Base-by-base conservation (phyloP, 495 filamentous ascomycete genomes). In the Margaritispora aquatica region DNA sequence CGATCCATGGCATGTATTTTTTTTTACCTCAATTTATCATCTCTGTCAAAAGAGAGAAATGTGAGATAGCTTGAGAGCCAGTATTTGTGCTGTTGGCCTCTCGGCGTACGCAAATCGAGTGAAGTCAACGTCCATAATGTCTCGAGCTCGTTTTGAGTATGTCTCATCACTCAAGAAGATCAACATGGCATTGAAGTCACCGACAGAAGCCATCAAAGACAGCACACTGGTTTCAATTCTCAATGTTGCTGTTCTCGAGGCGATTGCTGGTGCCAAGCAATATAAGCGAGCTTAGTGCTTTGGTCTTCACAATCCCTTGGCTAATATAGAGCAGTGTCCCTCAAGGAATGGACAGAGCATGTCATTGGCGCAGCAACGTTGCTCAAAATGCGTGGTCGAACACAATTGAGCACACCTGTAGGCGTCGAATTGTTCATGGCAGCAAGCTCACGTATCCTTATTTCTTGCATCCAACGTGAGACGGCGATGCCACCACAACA, bases 161-260 rank as follows among this genome's bases (percentile, higher is more conserved):
- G 69, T 70, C 5, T 69, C 68, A 22, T 78, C 77, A 0, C 62
- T 83, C 23, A 67, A 70, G 38, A 61, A 74, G 19, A 68, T 79
- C 8, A 84, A 80, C 51, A 63, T 71, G 23, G 83, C 84, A 9
- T 66, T 88, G 10, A 63, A 69, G 46, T 73, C 81, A 54, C 73
- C 77, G 2, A 69, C 65, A 13, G 78, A 85, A 46, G 81, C 80
- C 26, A 76, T 74, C 57, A 76, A 80, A 44, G 84, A 88, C 68
- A 73, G 74, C 51, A 84, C 83, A 3, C 75, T 88, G 62, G 75
- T 83, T 21, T 76, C 82, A 0, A 78, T 86, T 27, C 70, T 88
- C 7, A 74, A 86, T 36, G 72, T 87, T 29, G 77, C 75, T 3
- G 62, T 82, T 0, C 84, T 82, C 55, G 80, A 71, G 63, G 73